phyloP scores from a whole-genome alignment of 2,329 filamentous ascomycete species.

The Alternaria metachromatica region DNA sequence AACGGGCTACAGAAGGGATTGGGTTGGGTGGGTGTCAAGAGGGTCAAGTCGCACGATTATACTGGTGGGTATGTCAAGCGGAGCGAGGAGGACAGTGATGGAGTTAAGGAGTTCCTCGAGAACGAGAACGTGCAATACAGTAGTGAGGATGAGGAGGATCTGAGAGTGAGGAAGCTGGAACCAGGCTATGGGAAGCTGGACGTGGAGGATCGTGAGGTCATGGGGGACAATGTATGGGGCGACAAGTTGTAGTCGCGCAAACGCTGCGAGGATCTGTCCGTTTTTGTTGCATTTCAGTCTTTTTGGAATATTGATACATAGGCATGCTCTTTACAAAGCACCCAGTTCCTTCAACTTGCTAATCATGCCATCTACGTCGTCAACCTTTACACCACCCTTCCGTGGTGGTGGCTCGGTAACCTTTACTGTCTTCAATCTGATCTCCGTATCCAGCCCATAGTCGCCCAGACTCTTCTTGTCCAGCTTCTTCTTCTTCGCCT shows the following conservation, averaged over 20 bases:
- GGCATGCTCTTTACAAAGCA: constrained; percentile 67
- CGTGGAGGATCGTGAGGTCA: not conserved
- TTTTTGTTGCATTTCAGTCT: not conserved
- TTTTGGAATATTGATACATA: not conserved
- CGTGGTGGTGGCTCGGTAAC: constrained; percentile 85
- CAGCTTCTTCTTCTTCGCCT: constrained; percentile 99
- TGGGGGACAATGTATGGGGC: not conserved
- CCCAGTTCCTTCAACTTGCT: constrained; percentile 94
- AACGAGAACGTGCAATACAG: not conserved
- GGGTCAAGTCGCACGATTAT: not conserved
- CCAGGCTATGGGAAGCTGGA: not conserved
- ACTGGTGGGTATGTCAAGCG: not conserved
- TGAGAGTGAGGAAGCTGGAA: not conserved
- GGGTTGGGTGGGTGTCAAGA: not conserved
- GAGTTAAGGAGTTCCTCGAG: not conserved
- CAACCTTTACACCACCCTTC: constrained; percentile 95
- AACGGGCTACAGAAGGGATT: not conserved
- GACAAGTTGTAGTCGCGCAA: not conserved
- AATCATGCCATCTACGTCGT: constrained; percentile 95
- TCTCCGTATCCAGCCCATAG: constrained; percentile 72
- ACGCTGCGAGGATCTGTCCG: not conserved
- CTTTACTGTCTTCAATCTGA: constrained; percentile 86
- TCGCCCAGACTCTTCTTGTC: constrained; percentile 90
- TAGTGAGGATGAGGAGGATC: not conserved
- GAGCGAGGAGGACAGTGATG: not conserved